phyloP scores from a whole-genome alignment of 371 early-diverging fungal species.

The Coelomomyces lativittatus region DNA sequence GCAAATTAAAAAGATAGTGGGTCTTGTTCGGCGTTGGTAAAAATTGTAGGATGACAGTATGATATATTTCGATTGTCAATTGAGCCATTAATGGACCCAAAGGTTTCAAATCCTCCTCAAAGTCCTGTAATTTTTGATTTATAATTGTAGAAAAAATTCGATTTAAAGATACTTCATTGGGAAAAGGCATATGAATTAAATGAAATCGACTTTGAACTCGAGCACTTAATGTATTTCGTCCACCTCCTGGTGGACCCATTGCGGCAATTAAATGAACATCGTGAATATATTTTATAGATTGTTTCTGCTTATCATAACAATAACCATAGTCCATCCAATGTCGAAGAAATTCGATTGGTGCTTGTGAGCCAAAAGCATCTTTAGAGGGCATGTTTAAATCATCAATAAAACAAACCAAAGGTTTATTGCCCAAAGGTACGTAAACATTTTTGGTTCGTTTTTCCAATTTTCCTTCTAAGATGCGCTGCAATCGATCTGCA shows the following conservation, averaged over 20 bases:
- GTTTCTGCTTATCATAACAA: constrained; percentile 28
- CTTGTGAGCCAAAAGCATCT: constrained; percentile 35
- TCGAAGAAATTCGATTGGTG: constrained; percentile 27
- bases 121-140: constrained; percentile 29
- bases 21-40: constrained; percentile 34
- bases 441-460: constrained; percentile 27
- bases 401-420: constrained; percentile 21
- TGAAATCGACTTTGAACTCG: constrained; percentile 25
- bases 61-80: constrained; percentile 27
- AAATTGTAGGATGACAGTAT: constrained; percentile 15
- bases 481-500: constrained; percentile 11
- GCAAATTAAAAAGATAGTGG: constrained; percentile 35
- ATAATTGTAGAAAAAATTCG: constrained; percentile 24
- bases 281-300: constrained; percentile 21
- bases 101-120: constrained; percentile 35
- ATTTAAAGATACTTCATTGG: constrained; percentile 14
- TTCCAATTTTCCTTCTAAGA: constrained; percentile 19
- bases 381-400: constrained; percentile 36
- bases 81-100: constrained; percentile 25
- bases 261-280: constrained; percentile 23
- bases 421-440: constrained; percentile 26
- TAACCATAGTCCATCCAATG: constrained; percentile 37
- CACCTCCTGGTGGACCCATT: constrained; percentile 39
- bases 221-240: constrained; percentile 16
- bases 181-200: constrained; percentile 27